A percentile compares a stretch with the other conserved stretches of the same genome.
These are phyloP conservation scores for Colletotrichum musicola DNA, from an alignment of 2,329 filamentous ascomycete species.

Conservation along the genomic window DNA sequence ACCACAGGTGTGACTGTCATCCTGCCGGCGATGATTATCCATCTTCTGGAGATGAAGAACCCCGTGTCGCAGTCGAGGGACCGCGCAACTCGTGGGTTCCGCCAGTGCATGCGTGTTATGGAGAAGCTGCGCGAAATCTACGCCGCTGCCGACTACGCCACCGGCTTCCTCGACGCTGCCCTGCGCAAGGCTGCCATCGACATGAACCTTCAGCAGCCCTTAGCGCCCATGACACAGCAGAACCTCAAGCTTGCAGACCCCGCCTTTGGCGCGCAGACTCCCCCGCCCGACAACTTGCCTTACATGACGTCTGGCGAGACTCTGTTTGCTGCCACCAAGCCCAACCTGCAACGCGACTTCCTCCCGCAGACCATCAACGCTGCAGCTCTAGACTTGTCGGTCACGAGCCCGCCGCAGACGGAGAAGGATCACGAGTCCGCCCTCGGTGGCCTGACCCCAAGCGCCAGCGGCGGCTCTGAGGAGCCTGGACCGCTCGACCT, in stretches of 20 bases:
- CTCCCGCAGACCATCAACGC: conserved; percentile 55
- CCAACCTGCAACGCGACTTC: conserved; percentile 35
- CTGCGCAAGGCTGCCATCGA: conserved; percentile 89
- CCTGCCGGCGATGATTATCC: conserved; percentile 92
- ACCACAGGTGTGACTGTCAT: conserved; percentile 93
- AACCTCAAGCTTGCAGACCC: conserved; percentile 45
- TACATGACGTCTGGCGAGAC: conserved; percentile 58
- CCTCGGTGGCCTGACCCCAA: conserved; percentile 57
- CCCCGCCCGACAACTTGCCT: conserved; percentile 64
- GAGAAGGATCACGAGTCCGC: conserved; percentile 55
- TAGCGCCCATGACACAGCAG: conserved; percentile 52
- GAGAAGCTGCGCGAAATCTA: conserved; percentile 90
- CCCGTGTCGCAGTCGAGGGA: conserved; percentile 78
- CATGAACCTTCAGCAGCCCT: conserved; percentile 56
- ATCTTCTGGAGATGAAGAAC: conserved; percentile 92
- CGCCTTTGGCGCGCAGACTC: conserved; percentile 59
- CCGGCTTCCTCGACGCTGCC: conserved; percentile 91
- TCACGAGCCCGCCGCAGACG: conserved; percentile 59
- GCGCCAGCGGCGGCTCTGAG: conserved; percentile 59
- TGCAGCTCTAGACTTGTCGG: conserved; percentile 50
- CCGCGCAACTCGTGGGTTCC: conserved; percentile 83
- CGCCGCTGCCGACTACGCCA: conserved; percentile 95
- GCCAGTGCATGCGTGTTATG: conserved; percentile 93
- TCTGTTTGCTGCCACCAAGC: conserved; percentile 44
- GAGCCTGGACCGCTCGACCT: conserved; percentile 57